Evolutionary conservation across 2,329 filamentous ascomycete species (phyloP).

Genomic region (Epichloe hybrida): DNA sequence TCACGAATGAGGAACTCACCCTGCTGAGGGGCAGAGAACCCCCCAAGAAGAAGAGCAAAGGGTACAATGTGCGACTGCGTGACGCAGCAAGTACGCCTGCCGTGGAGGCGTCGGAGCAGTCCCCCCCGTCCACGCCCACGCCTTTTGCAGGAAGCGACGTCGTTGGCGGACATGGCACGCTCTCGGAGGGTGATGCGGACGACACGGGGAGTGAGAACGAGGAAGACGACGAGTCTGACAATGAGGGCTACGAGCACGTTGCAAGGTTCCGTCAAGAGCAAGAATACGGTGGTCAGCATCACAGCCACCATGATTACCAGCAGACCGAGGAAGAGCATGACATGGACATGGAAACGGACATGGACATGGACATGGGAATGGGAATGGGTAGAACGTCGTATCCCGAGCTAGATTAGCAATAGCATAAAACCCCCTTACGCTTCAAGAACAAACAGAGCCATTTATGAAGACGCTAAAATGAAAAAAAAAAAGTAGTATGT

Average conservation of each 20-base stretch:
- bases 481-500: no score
- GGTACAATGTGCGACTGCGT: constrained; percentile 20
- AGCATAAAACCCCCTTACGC: background rate
- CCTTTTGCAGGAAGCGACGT: background rate
- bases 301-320: constrained; percentile 3
- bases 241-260: constrained; percentile 12
- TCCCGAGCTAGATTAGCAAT: constrained; percentile 9
- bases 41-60: constrained; percentile 23
- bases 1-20: constrained; percentile 23
- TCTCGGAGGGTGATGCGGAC: constrained; percentile 10
- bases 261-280: constrained; percentile 8
- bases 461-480: no score
- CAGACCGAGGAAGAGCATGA: constrained; percentile 7
- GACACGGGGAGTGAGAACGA: constrained; percentile 10
- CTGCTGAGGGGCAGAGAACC: constrained; percentile 21
- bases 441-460: no score
- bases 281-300: background rate
- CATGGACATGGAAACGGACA: background rate
- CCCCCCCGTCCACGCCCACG: constrained; percentile 3
- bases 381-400: constrained; percentile 5
- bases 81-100: constrained; percentile 12
- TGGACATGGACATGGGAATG: background rate
- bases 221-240: constrained; percentile 16
- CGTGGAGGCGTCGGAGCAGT: constrained; percentile 6
- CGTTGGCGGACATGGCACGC: constrained; percentile 5